Evolutionary conservation across 2,329 filamentous ascomycete genomes (phyloP), one percentile per base, ranked within the genome.

Genomic region (Metarhizium sp.): DNA sequence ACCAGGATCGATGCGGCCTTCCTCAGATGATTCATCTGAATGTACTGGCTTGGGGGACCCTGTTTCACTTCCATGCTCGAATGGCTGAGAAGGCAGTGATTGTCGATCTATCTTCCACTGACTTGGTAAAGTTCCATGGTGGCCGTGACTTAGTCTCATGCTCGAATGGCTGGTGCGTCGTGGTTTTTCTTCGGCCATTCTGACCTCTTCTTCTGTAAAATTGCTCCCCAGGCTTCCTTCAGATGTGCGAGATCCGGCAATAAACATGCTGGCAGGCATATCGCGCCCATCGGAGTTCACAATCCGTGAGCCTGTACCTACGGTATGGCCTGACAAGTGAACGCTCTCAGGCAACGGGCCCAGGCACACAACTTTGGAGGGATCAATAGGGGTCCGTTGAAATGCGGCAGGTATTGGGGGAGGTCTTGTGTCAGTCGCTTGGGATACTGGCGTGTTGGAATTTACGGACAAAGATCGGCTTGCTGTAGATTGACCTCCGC

Each of bases 151-250:
- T 14, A 38, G 13, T 36, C 56, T 20, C 36, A 46, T 42, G 51
- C 55, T 25, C 4, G 59, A 60, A 20, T 59, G 38, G 16, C 61
- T 63, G 7, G 59, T 57, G 25, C 67, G 64, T 11, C 62, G 59
- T 10, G 63, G 61, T 45, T 67, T 55, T 53, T 67, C 66, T 42
- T 65, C 63, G 36, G 61, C 63, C 13, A 67, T 60, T 6, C 66
- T 64, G 57, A 78, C 75, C 58, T 83, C 77, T 29, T 82, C 76
- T 10, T 79, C 74, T 0, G 80, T 83, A 60, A 74, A 83, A 56
- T 82, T 80, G 63, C 80, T 82, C 20, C 79, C 79, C 7, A 82
- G 64, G 2, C 78, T 82, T 55, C 49, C 57, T 58, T 67, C 50
- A 55, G 69, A 56, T 54, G 60, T 48, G 13, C 55, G 52, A 13